Evolutionary conservation across 306 rosid species (phyloP).

Genomic region (Vigna radiata): DNA sequence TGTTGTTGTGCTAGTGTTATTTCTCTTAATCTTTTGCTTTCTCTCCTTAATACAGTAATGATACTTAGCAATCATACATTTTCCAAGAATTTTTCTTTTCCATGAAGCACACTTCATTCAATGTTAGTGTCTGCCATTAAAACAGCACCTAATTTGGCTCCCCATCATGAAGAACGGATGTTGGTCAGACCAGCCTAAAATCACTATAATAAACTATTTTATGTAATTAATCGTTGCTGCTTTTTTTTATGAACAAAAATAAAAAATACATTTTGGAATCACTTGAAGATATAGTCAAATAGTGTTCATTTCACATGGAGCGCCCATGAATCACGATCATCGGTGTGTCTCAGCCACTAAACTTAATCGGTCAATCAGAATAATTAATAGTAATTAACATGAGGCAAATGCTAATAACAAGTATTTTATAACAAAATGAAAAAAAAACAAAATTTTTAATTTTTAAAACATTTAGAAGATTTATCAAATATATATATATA

Average conservation of each 20-base stretch:
- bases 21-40: conserved; percentile 42
- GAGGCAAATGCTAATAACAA: not conserved
- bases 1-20: conserved; percentile 40
- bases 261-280: not conserved
- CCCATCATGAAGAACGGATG: conserved; percentile 31
- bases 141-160: conserved; percentile 33
- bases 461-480: too few relatives aligned
- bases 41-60: conserved; percentile 44
- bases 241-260: too few relatives aligned
- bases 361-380: conserved; percentile 44
- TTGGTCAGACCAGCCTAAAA: conserved; percentile 1
- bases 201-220: not conserved
- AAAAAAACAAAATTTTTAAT: too few relatives aligned
- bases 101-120: conserved; percentile 52
- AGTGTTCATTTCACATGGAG: conserved; percentile 44
- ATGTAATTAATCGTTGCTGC: too few relatives aligned
- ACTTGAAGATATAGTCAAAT: conserved; percentile 16
- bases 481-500: not conserved
- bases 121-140: conserved; percentile 44
- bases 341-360: conserved; percentile 13
- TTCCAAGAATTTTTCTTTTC: conserved; percentile 46
- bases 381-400: not conserved
- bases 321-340: not conserved
- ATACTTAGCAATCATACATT: conserved; percentile 45
- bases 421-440: not conserved